These are phyloP conservation scores for Scutellaria galericulata DNA, from an alignment of 257 asterid species.

Conservation along the genomic window DNA sequence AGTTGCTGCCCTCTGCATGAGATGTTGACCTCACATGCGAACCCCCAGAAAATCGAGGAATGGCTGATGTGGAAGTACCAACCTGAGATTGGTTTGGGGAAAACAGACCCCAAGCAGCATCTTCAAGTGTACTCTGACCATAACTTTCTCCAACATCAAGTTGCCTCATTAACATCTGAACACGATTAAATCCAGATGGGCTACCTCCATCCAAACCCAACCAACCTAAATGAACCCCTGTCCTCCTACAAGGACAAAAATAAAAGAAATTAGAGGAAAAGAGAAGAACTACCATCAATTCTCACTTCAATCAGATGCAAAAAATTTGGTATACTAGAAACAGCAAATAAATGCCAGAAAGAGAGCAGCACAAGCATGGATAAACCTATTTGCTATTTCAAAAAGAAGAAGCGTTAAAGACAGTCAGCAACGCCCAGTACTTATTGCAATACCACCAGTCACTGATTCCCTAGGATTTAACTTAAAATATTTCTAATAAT, in stretches of 20 bases:
- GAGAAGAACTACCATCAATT: constrained; percentile 10
- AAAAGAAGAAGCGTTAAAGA: not conserved
- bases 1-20: constrained; percentile 44
- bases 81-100: constrained; percentile 68
- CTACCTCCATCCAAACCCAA: constrained; percentile 78
- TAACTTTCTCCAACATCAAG: constrained; percentile 86
- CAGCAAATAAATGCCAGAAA: not conserved
- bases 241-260: constrained; percentile 46
- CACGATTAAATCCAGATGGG: constrained; percentile 74
- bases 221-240: constrained; percentile 72
- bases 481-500: not conserved
- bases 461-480: not conserved
- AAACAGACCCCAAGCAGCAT: constrained; percentile 77
- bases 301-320: no score
- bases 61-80: constrained; percentile 60
- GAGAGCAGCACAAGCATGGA: not conserved
- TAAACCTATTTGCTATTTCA: not conserved
- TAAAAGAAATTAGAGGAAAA: not conserved
- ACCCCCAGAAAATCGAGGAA: constrained; percentile 47
- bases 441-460: not conserved
- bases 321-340: no score
- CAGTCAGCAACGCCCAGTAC: not conserved
- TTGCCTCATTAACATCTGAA: constrained; percentile 90
- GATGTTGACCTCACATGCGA: constrained; percentile 49
- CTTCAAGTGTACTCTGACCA: constrained; percentile 70